Conservation (phyloP, 1,139 yeast genomes). For the Sugiyamaella neomexicana region DNA sequence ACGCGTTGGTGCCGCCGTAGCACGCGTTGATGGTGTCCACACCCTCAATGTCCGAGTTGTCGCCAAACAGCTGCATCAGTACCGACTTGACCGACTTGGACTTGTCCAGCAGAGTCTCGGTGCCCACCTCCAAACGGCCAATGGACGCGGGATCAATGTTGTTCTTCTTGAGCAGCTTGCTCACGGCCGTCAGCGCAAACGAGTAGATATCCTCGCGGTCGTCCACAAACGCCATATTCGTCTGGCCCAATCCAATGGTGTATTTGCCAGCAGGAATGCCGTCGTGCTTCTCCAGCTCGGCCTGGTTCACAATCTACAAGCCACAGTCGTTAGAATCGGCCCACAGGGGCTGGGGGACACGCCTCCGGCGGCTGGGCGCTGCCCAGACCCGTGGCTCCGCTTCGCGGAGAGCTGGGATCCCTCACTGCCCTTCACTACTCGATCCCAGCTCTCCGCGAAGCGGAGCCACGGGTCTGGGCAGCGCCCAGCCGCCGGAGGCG, state of each 20-base stretch:
- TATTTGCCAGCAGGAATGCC: conserved; percentile 92
- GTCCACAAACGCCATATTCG: conserved; percentile 95
- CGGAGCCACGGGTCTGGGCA: neutral
- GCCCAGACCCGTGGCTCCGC: neutral
- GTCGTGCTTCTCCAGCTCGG: conserved; percentile 81
- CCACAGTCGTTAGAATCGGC: too few relatives aligned
- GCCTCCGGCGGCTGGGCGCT: neutral
- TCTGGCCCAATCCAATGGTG: conserved; percentile 98
- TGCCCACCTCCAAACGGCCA: conserved; percentile 98
- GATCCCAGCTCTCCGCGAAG: neutral
- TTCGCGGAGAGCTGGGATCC: neutral
- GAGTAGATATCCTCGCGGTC: conserved; percentile 98
- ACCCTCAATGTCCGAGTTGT: conserved; percentile 91
- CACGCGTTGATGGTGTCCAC: conserved; percentile 96
- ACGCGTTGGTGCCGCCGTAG: conserved; percentile 97
- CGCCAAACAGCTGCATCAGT: conserved; percentile 90
- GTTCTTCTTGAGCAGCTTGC: conserved; percentile 75
- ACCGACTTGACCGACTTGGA: conserved; percentile 97
- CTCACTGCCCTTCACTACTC: neutral
- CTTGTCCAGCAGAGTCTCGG: conserved; percentile 95
- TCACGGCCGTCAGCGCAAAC: conserved; percentile 78
- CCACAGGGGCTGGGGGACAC: too few relatives aligned
- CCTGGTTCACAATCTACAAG: conserved; percentile 80
- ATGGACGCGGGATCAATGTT: conserved; percentile 74
- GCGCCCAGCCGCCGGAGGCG: neutral